phyloP scores from a whole-genome alignment of 225 moss, liverwort and hornwort species.

The Anthoceros angustus region DNA sequence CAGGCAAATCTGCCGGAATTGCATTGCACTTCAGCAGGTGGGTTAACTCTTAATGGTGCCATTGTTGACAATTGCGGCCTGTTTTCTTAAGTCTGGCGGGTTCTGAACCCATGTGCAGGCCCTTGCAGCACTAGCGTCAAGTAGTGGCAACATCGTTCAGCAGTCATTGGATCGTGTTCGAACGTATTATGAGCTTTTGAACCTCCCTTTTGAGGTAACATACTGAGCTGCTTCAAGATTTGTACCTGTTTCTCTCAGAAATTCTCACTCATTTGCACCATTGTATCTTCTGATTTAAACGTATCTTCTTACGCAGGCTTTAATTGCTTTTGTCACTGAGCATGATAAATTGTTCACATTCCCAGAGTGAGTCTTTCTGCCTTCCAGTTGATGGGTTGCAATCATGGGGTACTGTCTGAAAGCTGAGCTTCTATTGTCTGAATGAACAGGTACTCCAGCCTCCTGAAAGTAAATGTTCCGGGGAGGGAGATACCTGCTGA shows the following conservation, averaged over 20 bases:
- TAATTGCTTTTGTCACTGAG: conserved; percentile 50
- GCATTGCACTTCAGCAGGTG: conserved; percentile 92
- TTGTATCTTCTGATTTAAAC: neutral
- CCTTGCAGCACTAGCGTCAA: conserved; percentile 70
- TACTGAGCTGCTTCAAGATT: neutral
- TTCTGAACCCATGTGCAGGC: conserved; percentile 23
- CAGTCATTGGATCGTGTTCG: conserved; percentile 89
- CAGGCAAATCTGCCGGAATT: conserved; percentile 91
- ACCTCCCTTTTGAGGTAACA: conserved; percentile 89
- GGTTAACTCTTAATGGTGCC: neutral
- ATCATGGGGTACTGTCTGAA: neutral
- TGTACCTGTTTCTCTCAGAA: neutral
- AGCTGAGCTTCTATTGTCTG: neutral
- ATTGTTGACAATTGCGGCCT: neutral
- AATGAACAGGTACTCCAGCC: conserved; percentile 27
- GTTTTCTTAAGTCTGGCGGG: neutral
- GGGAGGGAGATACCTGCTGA: conserved; percentile 26
- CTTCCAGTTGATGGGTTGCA: neutral
- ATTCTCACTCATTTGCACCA: neutral
- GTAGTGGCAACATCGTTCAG: conserved; percentile 61
- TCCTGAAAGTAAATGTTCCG: conserved; percentile 31
- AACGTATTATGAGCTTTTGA: conserved; percentile 82
- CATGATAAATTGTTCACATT: conserved; percentile 49
- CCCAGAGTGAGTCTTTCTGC: conserved; percentile 30
- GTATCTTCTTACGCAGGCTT: conserved; percentile 29